These are phyloP conservation scores for Cubamyces lactineus DNA, from an alignment of 768 basidiomycete species.

Conservation along the genomic window DNA sequence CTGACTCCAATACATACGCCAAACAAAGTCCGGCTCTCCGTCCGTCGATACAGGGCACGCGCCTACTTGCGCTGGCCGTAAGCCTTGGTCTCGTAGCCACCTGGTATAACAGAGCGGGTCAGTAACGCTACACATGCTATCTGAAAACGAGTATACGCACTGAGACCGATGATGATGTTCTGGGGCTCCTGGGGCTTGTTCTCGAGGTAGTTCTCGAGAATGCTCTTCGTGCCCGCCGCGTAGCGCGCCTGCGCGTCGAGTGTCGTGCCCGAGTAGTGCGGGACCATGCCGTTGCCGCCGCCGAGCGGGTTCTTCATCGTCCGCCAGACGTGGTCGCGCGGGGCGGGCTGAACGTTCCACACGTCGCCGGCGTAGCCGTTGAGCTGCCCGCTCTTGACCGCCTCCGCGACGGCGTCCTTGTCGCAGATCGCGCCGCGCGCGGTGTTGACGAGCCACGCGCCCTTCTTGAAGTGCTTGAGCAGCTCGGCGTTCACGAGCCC, in stretches of 20 bases:
- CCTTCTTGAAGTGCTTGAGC: conserved; percentile 88
- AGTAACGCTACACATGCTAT: background rate
- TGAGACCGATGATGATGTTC: conserved; percentile 80
- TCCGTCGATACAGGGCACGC: background rate
- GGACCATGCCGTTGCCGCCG: conserved; percentile 89
- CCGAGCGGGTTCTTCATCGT: conserved; percentile 78
- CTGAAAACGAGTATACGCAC: conserved; percentile 39
- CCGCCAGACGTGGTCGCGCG: conserved; percentile 85
- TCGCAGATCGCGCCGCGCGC: conserved; percentile 92
- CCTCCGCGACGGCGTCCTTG: conserved; percentile 76
- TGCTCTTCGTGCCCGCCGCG: conserved; percentile 68
- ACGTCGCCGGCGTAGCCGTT: conserved; percentile 64
- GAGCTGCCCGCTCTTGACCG: conserved; percentile 77
- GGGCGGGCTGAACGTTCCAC: conserved; percentile 88
- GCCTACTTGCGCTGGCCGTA: conserved; percentile 32
- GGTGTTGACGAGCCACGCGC: conserved; percentile 92
- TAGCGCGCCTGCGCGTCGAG: conserved; percentile 90
- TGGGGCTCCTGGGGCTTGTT: conserved; percentile 70
- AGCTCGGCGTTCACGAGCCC: conserved; percentile 83
- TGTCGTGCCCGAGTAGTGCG: conserved; percentile 87
- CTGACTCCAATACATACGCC: conserved; percentile 12
- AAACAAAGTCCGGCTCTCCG: background rate
- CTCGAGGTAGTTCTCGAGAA: conserved; percentile 70
- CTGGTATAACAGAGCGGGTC: background rate
- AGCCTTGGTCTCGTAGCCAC: conserved; percentile 46